Evolutionary conservation across 129 eudicot genomes (phyloP).

Genomic region (Cynara cardunculus): DNA sequence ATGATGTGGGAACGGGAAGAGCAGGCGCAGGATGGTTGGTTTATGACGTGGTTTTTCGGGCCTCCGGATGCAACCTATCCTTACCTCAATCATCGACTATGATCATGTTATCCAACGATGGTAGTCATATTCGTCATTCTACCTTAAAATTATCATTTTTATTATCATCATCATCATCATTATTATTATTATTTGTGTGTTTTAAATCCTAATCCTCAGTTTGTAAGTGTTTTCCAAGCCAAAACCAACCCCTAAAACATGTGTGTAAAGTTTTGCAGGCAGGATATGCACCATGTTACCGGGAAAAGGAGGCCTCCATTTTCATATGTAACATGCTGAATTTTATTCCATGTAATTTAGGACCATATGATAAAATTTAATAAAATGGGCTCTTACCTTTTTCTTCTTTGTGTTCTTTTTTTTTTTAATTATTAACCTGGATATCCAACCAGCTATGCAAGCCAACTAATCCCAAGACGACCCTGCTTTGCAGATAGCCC

Average conservation of each 20-base stretch:
- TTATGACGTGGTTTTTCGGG: slow-evolving; percentile 59
- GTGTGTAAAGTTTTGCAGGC: slow-evolving; percentile 23
- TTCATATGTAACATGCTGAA: slow-evolving; percentile 24
- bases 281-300: slow-evolving; percentile 13
- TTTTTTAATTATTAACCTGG: too few relatives aligned
- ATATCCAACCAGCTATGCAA: too few relatives aligned
- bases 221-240: slow-evolving; percentile 20
- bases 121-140: slow-evolving; percentile 1
- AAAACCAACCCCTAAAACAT: slow-evolving; percentile 20
- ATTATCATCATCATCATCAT: not conserved
- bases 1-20: slow-evolving; percentile 40
- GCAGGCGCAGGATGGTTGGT: slow-evolving; percentile 45
- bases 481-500: too few relatives aligned
- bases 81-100: slow-evolving; percentile 67
- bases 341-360: slow-evolving; percentile 31
- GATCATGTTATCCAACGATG: slow-evolving; percentile 26
- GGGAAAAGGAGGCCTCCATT: not conserved
- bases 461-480: too few relatives aligned
- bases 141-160: not conserved
- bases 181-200: not conserved
- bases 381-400: slow-evolving; percentile 14
- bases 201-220: not conserved
- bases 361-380: slow-evolving; percentile 16
- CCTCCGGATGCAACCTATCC: slow-evolving; percentile 39
- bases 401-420: not conserved